Evolutionary conservation across 331 rosid genomes (phyloP).

Genomic region (Ulmus americana): DNA sequence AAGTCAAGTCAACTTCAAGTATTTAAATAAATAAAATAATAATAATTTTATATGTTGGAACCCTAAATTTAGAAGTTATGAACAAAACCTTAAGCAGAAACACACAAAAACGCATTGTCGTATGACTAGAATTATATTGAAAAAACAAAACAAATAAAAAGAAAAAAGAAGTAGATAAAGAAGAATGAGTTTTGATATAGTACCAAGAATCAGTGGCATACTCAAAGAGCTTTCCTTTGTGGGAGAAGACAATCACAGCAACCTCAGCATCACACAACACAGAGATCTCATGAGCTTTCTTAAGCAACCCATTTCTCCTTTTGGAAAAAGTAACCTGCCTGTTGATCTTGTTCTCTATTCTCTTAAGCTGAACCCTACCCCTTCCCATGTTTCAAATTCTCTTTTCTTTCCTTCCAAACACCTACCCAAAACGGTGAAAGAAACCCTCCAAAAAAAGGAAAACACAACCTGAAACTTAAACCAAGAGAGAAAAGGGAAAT

Average conservation of each 20-base stretch:
- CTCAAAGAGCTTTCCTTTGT: slow-evolving; percentile 76
- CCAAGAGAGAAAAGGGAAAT: neutral
- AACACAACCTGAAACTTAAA: slow-evolving; percentile 16
- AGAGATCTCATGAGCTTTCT: slow-evolving; percentile 88
- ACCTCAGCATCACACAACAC: slow-evolving; percentile 93
- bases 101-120: too few species aligned
- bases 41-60: too few species aligned
- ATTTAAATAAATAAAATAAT: too few species aligned
- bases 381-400: slow-evolving; percentile 51
- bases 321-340: slow-evolving; percentile 82
- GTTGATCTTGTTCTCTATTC: slow-evolving; percentile 86
- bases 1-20: too few species aligned
- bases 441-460: slow-evolving; percentile 8
- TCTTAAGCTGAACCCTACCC: slow-evolving; percentile 75
- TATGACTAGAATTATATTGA: neutral
- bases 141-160: neutral
- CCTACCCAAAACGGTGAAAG: neutral
- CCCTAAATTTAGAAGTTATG: too few species aligned
- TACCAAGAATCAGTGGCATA: slow-evolving; percentile 82
- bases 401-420: slow-evolving; percentile 6
- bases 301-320: slow-evolving; percentile 67
- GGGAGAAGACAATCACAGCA: slow-evolving; percentile 71
- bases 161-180: neutral
- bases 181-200: neutral
- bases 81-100: too few species aligned